A percentile compares a stretch with the other conserved stretches of the same genome.
Conservation (phyloP, 1,139 yeast genomes). For the Pneumocystis wakefieldiae region DNA sequence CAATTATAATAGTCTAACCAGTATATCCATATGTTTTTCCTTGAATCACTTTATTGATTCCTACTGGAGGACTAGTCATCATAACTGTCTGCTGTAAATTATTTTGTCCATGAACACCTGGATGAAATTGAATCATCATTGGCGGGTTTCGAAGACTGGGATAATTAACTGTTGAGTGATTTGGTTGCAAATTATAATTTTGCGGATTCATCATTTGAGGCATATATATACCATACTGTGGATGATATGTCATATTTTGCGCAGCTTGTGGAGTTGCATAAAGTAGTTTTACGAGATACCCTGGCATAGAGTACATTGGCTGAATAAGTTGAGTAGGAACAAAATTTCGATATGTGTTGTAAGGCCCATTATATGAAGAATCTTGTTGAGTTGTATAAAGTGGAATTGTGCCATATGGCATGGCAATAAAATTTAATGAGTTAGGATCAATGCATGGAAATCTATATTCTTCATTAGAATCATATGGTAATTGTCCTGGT, state of each 20-base stretch:
- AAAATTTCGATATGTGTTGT: not conserved
- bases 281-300: not conserved
- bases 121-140: not conserved
- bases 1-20: not conserved
- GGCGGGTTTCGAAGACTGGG: not conserved
- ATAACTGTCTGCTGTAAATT: not conserved
- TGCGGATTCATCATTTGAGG: not conserved
- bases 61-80: not conserved
- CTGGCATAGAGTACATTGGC: not conserved
- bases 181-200: not conserved
- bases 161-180: not conserved
- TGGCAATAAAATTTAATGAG: not conserved
- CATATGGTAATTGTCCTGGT: not conserved
- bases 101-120: not conserved
- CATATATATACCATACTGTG: not conserved
- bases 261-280: not conserved
- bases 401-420: not conserved
- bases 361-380: not conserved
- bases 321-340: not conserved
- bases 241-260: not conserved
- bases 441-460: not conserved
- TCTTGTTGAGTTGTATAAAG: not conserved
- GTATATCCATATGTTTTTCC: not conserved
- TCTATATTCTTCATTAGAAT: not conserved
- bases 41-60: not conserved